Conservation (phyloP, 2,329 filamentous ascomycete genomes). For the Microdochium nivale region DNA sequence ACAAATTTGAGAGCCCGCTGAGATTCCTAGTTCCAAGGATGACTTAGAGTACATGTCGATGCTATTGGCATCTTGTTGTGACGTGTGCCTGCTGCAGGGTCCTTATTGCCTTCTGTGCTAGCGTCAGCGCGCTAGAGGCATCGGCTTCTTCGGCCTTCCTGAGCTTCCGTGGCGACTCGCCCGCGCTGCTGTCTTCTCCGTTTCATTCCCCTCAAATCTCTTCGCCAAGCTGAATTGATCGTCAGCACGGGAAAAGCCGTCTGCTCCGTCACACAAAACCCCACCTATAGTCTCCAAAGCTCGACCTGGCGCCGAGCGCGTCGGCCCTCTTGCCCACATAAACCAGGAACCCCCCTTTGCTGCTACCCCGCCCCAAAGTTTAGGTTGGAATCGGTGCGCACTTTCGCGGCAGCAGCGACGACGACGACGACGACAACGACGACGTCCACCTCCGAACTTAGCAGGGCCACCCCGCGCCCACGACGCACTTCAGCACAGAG, state of each 20-base stretch:
- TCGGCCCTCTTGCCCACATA: background rate
- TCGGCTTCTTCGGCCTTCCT: too few relatives aligned
- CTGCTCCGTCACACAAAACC: background rate
- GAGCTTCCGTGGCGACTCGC: too few relatives aligned
- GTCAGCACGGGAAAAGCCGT: background rate
- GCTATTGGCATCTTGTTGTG: too few relatives aligned
- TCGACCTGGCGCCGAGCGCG: background rate
- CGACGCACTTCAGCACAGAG: background rate
- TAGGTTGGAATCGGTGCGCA: background rate
- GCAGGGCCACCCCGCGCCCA: background rate
- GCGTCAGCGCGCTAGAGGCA: too few relatives aligned
- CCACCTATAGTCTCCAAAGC: background rate
- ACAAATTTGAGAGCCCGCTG: too few relatives aligned
- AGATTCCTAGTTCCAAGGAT: too few relatives aligned
- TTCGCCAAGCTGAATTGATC: too few relatives aligned
- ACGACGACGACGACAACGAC: background rate
- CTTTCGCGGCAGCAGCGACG: background rate
- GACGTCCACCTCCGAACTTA: background rate
- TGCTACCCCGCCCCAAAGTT: background rate
- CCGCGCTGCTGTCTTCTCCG: too few relatives aligned
- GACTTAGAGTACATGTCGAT: too few relatives aligned
- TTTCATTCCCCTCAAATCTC: too few relatives aligned
- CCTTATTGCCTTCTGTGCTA: too few relatives aligned
- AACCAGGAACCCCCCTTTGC: background rate
- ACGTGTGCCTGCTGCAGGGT: too few relatives aligned